A percentile compares a stretch with the other conserved stretches of the same genome.
phyloP scores from a whole-genome alignment of 2,329 filamentous ascomycete species.

The Phoma sp. region DNA sequence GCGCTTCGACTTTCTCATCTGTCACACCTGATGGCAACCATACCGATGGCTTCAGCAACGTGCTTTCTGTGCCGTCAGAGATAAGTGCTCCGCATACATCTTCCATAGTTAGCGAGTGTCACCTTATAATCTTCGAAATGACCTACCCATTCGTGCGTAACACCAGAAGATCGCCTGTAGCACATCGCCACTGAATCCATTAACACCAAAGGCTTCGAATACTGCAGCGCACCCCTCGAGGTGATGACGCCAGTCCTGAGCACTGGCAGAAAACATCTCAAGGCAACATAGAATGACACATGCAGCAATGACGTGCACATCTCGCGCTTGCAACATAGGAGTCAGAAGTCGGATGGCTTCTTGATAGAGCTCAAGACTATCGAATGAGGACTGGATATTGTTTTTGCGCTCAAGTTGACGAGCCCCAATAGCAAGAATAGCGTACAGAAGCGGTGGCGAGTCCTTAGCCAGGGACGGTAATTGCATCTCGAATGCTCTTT shows the following conservation, averaged over 20 bases:
- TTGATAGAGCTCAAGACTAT: constrained; percentile 58
- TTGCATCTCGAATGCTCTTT: constrained; percentile 56
- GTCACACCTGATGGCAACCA: constrained; percentile 50
- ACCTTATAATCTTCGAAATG: background rate
- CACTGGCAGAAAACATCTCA: constrained; percentile 54
- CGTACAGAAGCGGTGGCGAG: constrained; percentile 54
- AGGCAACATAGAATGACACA: constrained; percentile 62
- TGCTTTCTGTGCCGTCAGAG: constrained; percentile 54
- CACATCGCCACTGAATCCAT: constrained; percentile 58
- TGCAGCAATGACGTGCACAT: constrained; percentile 58
- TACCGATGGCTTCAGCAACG: constrained; percentile 55
- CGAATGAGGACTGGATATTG: constrained; percentile 48
- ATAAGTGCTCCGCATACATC: constrained; percentile 61
- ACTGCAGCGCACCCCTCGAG: constrained; percentile 60
- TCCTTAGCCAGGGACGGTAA: constrained; percentile 56
- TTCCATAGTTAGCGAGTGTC: constrained; percentile 13
- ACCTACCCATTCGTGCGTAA: constrained; percentile 58
- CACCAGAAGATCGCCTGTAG: constrained; percentile 62
- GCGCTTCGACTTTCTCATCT: constrained; percentile 27
- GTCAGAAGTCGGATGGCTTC: constrained; percentile 58
- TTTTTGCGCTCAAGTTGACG: constrained; percentile 58
- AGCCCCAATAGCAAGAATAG: constrained; percentile 59
- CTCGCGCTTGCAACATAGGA: constrained; percentile 55
- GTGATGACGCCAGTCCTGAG: constrained; percentile 58
- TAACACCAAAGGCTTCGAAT: constrained; percentile 58